phyloP scores from a whole-genome alignment of 2,329 filamentous ascomycete genomes.

The Fusarium subglutinans region DNA sequence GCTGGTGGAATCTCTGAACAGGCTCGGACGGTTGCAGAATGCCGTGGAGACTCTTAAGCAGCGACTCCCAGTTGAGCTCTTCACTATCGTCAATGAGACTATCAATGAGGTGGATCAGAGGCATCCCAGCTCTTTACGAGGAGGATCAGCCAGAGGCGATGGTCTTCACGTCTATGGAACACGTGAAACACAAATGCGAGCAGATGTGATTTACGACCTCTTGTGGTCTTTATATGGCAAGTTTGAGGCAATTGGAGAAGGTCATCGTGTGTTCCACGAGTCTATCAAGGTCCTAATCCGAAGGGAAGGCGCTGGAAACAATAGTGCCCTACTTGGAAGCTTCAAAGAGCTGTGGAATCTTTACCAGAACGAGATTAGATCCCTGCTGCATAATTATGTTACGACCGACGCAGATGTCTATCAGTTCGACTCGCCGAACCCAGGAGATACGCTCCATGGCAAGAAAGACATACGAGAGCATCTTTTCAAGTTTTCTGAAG shows the following conservation, averaged over 20 bases:
- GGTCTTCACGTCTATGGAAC: slow-evolving; percentile 71
- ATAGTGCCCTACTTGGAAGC: slow-evolving; percentile 77
- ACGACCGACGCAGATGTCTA: slow-evolving; percentile 87
- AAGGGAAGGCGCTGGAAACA: slow-evolving; percentile 76
- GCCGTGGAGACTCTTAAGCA: slow-evolving; percentile 93
- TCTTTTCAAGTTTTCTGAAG: slow-evolving; percentile 87
- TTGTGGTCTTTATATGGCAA: slow-evolving; percentile 94
- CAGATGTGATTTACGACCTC: slow-evolving; percentile 89
- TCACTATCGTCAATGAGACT: slow-evolving; percentile 92
- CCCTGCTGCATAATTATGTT: slow-evolving; percentile 93
- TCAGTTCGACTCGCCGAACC: slow-evolving; percentile 65
- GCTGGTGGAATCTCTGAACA: slow-evolving; percentile 88
- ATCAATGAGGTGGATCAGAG: slow-evolving; percentile 93
- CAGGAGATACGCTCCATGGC: slow-evolving; percentile 57
- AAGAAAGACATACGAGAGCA: slow-evolving; percentile 65
- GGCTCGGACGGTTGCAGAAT: slow-evolving; percentile 83
- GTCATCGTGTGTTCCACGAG: slow-evolving; percentile 92
- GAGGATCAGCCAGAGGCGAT: slow-evolving; percentile 61
- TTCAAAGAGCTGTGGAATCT: slow-evolving; percentile 99
- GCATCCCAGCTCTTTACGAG: slow-evolving; percentile 82
- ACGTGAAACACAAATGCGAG: slow-evolving; percentile 78
- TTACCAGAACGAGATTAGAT: slow-evolving; percentile 96
- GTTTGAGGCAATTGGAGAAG: slow-evolving; percentile 96
- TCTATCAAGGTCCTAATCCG: slow-evolving; percentile 86
- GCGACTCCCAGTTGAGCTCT: slow-evolving; percentile 90